Evolutionary conservation across 2,329 filamentous ascomycete species (phyloP).

Genomic region (Hypoxylon sp.): DNA sequence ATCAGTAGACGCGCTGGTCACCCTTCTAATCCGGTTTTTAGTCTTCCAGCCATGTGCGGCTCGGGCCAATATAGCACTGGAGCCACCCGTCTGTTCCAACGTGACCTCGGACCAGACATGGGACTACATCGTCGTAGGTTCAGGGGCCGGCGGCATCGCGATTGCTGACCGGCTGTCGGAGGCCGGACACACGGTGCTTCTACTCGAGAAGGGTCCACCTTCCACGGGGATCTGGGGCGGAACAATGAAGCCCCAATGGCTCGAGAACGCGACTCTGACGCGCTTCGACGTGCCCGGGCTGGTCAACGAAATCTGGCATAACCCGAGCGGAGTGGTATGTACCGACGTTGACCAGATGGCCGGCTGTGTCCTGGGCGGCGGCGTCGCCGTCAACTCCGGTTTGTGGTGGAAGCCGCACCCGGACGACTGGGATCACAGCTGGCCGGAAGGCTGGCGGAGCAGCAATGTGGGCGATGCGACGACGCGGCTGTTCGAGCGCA

Average conservation of each 20-base stretch:
- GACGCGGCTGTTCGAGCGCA: conserved; percentile 73
- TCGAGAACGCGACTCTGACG: conserved; percentile 69
- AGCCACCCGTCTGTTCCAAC: conserved; percentile 47
- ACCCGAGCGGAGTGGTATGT: conserved; percentile 73
- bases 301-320: conserved; percentile 75
- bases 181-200: conserved; percentile 71
- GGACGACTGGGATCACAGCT: conserved; percentile 77
- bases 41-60: conserved; percentile 42
- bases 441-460: conserved; percentile 77
- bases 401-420: conserved; percentile 75
- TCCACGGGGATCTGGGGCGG: conserved; percentile 74
- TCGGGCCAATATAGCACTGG: conserved; percentile 42
- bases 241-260: conserved; percentile 70
- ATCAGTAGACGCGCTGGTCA: neutral
- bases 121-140: conserved; percentile 72
- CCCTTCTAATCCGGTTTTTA: conserved; percentile 32
- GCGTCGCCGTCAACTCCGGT: conserved; percentile 74
- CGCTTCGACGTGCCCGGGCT: conserved; percentile 78
- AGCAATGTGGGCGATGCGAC: conserved; percentile 71
- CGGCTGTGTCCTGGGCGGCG: conserved; percentile 76
- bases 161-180: conserved; percentile 72
- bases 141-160: conserved; percentile 68
- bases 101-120: conserved; percentile 54
- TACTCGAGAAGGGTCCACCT: conserved; percentile 69
- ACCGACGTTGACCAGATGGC: conserved; percentile 77